Evolutionary conservation across 768 basidiomycete species (phyloP), one percentile per base, ranked within the genome.

Genomic region (Kwoniella botswanensis): DNA sequence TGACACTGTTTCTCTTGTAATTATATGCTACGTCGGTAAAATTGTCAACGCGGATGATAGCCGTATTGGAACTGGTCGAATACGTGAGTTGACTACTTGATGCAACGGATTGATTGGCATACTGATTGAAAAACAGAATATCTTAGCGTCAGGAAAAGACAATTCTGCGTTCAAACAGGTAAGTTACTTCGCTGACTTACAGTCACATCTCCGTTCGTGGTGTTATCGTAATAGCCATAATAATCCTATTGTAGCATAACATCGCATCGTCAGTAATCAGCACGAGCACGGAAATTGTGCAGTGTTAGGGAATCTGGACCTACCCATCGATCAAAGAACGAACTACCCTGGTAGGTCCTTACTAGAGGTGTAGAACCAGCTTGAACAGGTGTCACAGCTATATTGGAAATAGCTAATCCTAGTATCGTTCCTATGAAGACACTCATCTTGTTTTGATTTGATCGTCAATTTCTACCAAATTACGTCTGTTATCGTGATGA

Each of bases 241-340:
- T 26, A 46, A 43, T 17, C 43, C 71, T 60, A 43, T 42, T 12
- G 3, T 24, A 35, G 13, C n/a, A 52, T 57, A 12, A 9, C 6
- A 35, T 35, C 35, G 35, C 35, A 35, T 35, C 35, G 35, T 35
- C 35, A 35, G 7, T 6, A 1, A 35, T 35, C 35, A 35, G 35
- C 35, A 35, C 35, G 35, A 35, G 35, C 35, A 35, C 35, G 35
- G 35, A 35, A 35, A 35, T 35, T 35, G 35, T 35, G 35, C 35
- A 26, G 7, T 18, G 18, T n/a, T 44, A 69, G 21, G 56, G 53
- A 21, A 43, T 73, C 21, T 29, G 21, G 88, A 91, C 78, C 89
- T 91, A n/a, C 85, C 90, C 90, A 91, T 12, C 86, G 86, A 64
- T 91, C 84, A 72, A 91, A 91, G 81, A 92, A 91, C 6, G 79